Conservation (phyloP, 495 filamentous ascomycete genomes). For the Entonaema liquescens region DNA sequence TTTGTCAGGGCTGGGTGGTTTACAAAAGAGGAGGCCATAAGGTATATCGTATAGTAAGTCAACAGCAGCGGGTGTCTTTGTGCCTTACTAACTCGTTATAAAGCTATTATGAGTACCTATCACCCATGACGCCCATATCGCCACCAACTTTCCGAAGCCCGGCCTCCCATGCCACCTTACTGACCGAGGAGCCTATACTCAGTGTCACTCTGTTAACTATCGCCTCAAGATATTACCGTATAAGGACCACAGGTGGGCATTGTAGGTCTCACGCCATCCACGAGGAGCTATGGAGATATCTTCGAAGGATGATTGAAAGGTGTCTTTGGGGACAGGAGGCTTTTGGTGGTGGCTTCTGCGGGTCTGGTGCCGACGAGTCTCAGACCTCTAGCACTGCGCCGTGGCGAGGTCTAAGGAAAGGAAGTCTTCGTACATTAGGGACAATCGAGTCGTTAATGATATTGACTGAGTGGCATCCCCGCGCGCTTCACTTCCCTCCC, state of each 20-base stretch:
- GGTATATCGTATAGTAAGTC: conserved; percentile 88
- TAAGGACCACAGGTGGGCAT: conserved; percentile 79
- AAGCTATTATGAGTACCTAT: conserved; percentile 89
- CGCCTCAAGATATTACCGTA: conserved; percentile 81
- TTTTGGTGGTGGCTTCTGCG: conserved; percentile 86
- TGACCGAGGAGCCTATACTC: conserved; percentile 91
- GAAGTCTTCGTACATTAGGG: conserved; percentile 85
- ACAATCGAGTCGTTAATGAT: conserved; percentile 94
- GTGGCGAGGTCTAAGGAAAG: conserved; percentile 68
- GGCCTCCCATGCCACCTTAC: conserved; percentile 74
- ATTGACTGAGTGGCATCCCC: conserved; percentile 95
- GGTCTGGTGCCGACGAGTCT: conserved; percentile 72
- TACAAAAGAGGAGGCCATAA: conserved; percentile 88
- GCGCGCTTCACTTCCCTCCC: conserved; percentile 93
- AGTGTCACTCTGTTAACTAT: conserved; percentile 90
- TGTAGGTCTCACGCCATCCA: conserved; percentile 92
- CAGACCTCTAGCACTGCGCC: conserved; percentile 70
- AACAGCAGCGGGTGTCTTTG: neutral
- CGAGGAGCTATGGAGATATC: conserved; percentile 93
- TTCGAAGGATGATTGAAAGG: conserved; percentile 91
- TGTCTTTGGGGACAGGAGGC: conserved; percentile 96
- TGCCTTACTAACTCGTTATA: conserved; percentile 29
- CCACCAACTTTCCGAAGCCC: conserved; percentile 82
- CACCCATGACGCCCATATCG: conserved; percentile 90
- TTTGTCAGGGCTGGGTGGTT: conserved; percentile 98